phyloP scores from a whole-genome alignment of 2,329 filamentous ascomycete genomes.

The Emmonsiellopsis sp. region DNA sequence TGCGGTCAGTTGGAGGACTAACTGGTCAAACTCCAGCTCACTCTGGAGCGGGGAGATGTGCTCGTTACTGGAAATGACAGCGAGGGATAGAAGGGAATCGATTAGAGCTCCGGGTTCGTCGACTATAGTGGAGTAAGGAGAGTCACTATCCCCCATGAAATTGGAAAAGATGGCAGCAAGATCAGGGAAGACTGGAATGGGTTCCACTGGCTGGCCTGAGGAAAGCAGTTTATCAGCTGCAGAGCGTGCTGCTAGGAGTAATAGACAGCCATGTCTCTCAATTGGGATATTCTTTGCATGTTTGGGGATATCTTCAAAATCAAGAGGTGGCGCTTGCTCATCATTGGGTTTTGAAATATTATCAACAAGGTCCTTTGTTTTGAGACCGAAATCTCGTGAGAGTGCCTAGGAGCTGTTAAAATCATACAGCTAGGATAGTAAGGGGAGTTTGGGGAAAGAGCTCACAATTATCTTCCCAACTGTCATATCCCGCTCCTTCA shows the following conservation, averaged over 20 bases:
- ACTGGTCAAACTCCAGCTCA: constrained; percentile 44
- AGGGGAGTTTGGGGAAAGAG: neutral
- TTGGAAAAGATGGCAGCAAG: constrained; percentile 42
- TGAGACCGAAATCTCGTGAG: constrained; percentile 44
- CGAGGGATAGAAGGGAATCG: constrained; percentile 45
- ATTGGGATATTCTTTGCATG: constrained; percentile 45
- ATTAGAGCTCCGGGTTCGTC: constrained; percentile 39
- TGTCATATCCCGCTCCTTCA: constrained; percentile 45
- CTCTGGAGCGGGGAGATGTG: constrained; percentile 35
- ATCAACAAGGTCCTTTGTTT: constrained; percentile 38
- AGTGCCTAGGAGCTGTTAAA: constrained; percentile 30
- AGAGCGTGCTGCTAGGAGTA: constrained; percentile 45
- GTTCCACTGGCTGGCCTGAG: constrained; percentile 26
- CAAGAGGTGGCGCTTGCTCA: constrained; percentile 33
- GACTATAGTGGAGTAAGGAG: constrained; percentile 18
- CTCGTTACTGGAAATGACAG: constrained; percentile 40
- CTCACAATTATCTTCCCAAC: constrained; percentile 46
- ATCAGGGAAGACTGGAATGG: constrained; percentile 43
- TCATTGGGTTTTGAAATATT: constrained; percentile 32
- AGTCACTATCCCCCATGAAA: constrained; percentile 38
- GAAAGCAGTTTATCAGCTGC: constrained; percentile 42
- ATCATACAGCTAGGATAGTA: neutral
- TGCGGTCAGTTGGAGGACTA: constrained; percentile 39
- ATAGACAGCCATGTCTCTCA: constrained; percentile 45
- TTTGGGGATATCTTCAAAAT: constrained; percentile 47